Percentiles rank a stretch among this genome's conserved stretches.
Conservation (phyloP, 176 grass and related monocot species). For the Bolboschoenus planiculmis region DNA sequence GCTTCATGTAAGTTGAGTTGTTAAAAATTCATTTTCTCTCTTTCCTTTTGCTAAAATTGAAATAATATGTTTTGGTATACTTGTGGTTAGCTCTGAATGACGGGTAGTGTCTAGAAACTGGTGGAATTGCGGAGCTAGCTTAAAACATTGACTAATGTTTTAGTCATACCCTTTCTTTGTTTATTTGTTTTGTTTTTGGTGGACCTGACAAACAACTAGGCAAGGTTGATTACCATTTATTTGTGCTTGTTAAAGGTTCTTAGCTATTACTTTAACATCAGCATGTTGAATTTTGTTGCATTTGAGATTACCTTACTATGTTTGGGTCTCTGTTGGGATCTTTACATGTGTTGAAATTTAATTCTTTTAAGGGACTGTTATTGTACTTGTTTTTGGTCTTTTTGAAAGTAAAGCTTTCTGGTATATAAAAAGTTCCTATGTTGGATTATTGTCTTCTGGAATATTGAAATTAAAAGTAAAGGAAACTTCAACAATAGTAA, state of each 20-base stretch:
- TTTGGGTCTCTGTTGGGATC: neutral
- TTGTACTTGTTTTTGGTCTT: too few species aligned
- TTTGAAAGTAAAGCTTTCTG: neutral
- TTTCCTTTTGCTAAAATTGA: neutral
- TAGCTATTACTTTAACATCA: neutral
- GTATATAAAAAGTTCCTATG: neutral
- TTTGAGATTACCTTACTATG: neutral
- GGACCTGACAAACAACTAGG: neutral
- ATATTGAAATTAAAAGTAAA: too few species aligned
- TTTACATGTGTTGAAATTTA: neutral
- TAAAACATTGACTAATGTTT: neutral
- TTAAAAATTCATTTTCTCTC: neutral
- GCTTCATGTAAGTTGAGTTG: slow-evolving; percentile 59
- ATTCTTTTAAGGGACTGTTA: neutral
- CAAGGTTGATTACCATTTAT: neutral
- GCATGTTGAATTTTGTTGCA: too few species aligned
- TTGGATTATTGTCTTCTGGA: neutral
- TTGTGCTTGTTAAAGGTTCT: neutral
- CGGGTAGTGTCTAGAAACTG: neutral
- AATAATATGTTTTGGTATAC: neutral
- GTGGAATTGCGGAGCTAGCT: neutral
- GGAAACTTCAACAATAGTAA: neutral
- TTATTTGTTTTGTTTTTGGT: neutral
- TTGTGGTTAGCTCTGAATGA: neutral
- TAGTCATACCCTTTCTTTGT: neutral